Conservation (phyloP, 352 stramenopile species). For the Phytophthora boehmeriae region DNA sequence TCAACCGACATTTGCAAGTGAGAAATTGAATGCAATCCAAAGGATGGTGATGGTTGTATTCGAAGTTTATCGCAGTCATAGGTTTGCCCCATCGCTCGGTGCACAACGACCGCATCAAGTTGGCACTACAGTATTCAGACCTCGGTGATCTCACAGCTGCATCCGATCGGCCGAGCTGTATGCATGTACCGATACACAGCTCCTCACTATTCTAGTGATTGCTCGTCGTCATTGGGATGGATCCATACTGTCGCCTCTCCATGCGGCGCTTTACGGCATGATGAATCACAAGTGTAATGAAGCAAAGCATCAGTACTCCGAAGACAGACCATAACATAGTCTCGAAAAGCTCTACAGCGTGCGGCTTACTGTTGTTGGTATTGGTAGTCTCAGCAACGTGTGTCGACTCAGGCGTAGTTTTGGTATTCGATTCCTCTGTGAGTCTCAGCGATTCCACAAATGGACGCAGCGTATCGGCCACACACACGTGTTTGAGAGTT, state of each 20-base stretch:
- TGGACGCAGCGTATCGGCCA: conserved; percentile 70
- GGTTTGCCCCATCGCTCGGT: no score
- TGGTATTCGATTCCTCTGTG: conserved; percentile 2
- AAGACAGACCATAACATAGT: conserved; percentile 48
- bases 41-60: not conserved
- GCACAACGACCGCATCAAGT: no score
- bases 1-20: conserved; percentile 40
- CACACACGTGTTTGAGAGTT: conserved; percentile 67
- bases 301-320: conserved; percentile 40
- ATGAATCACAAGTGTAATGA: conserved; percentile 43
- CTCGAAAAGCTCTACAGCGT: conserved; percentile 18
- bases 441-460: conserved; percentile 60
- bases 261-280: conserved; percentile 25
- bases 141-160: no score
- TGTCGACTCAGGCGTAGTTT: conserved; percentile 5
- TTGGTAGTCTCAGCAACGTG: conserved; percentile 8
- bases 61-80: no score
- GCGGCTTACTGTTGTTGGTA: conserved; percentile 8
- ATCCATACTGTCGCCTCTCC: conserved; percentile 27
- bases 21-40: not conserved
- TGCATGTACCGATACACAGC: not conserved
- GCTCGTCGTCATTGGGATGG: conserved; percentile 29
- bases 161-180: not conserved
- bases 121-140: no score
- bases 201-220: conserved; percentile 13